Evolutionary conservation across 306 rosid species (phyloP), one percentile per base, ranked within the genome.

Genomic region (Dalbergia cultrata): DNA sequence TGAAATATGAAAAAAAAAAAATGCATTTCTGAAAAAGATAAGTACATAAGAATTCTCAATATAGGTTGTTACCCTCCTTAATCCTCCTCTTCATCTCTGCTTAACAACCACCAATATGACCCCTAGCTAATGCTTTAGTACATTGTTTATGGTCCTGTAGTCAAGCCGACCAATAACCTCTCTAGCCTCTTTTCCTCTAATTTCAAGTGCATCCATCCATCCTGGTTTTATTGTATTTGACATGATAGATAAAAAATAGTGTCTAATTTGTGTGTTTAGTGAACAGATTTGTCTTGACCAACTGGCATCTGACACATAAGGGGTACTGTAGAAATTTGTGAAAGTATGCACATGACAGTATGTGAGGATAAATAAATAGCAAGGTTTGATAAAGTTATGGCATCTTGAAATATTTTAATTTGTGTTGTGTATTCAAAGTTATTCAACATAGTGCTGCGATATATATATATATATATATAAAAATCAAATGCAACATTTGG

Each of bases 81-180:
- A 13, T 75, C 58, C 35, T 31, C 53, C 0, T 33, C 67, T 22
- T 19, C 12, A 54, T 6, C 66, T 50, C 39, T 77, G 63, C 45
- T 68, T 50, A 61, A 59, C 77, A 83, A 84, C 74, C 84, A 61
- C 14, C 37, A 54, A 44, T 74, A 26, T 75, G 88, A 64, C 89
- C 84, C 81, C 87, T 85, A 83, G 79, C 87, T 85, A 83, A 81
- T 81, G 43, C 22, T 74, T 82, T 63, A 26, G 31, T 26, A 74
- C 59, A 47, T 87, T 85, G 47, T 87, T 70, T 71, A 39, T 39
- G 72, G 1, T 70, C 70, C 72, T 72, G 62, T 72, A 76, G 88
- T 85, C 91, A 85, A 89, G 90, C 90, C 85, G 74, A 68, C 83
- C 81, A 78, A 82, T 78, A 58, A 56, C 69, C 57, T 64, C 22